Evolutionary conservation across 1,139 yeast genomes (phyloP).

Genomic region (Scheffersomyces lignicola): DNA sequence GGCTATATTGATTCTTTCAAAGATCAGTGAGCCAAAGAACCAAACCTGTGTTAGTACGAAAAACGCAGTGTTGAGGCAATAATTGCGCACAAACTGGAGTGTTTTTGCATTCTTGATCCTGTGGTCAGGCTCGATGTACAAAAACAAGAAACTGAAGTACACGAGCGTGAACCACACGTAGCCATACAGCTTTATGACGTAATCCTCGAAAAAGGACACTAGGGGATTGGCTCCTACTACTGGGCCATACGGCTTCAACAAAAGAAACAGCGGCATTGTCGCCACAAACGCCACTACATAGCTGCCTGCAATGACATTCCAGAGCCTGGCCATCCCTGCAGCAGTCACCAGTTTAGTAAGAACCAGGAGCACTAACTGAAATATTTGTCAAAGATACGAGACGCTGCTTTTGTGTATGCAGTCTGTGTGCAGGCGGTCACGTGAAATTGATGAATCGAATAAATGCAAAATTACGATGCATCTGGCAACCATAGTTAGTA

Average conservation of each 20-base stretch:
- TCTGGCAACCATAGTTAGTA: neutral
- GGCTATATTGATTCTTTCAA: constrained; percentile 38
- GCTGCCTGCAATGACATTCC: constrained; percentile 7
- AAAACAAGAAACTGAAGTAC: constrained; percentile 2
- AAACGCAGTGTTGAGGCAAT: constrained; percentile 17
- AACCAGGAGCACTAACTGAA: too few relatives aligned
- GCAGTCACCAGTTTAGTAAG: constrained; percentile 1
- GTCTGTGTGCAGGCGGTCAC: constrained; percentile 5
- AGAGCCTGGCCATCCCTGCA: constrained; percentile 9
- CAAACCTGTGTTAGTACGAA: constrained; percentile 29
- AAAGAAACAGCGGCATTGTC: constrained; percentile 17
- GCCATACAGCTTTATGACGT: constrained; percentile 27
- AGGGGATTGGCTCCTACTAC: constrained; percentile 10
- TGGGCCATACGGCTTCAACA: constrained; percentile 16
- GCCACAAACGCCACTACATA: constrained; percentile 17
- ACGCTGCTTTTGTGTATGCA: too few relatives aligned
- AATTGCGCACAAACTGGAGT: constrained; percentile 14
- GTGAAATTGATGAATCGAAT: constrained; percentile 7
- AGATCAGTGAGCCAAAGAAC: constrained; percentile 49
- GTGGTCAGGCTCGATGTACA: constrained; percentile 1
- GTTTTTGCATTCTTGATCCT: neutral
- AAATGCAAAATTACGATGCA: constrained; percentile 1
- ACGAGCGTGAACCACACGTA: constrained; percentile 27
- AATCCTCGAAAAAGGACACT: constrained; percentile 17
- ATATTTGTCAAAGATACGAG: too few relatives aligned